These are phyloP conservation scores for Ramaria rubella DNA, from an alignment of 768 basidiomycete genomes.

Conservation along the genomic window DNA sequence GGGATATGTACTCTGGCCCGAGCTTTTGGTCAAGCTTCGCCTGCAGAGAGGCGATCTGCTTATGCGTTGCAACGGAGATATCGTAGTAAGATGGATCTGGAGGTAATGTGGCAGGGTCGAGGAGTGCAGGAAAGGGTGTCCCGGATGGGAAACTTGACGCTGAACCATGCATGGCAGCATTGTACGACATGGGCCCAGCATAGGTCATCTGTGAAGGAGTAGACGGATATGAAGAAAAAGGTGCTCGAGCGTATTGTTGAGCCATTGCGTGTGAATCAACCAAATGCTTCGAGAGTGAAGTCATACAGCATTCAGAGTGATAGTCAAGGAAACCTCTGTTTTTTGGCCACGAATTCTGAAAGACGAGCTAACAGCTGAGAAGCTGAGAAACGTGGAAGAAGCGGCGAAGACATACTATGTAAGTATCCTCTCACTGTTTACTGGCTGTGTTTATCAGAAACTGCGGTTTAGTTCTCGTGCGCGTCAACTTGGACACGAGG, in stretches of 20 bases:
- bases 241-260: neutral
- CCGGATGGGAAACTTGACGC: slow-evolving; percentile 8
- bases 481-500: no score
- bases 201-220: slow-evolving; percentile 31
- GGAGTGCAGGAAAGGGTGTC: slow-evolving; percentile 8
- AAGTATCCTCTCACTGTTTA: no score
- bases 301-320: neutral
- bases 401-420: no score
- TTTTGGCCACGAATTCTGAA: no score
- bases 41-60: slow-evolving; percentile 66
- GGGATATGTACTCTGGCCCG: slow-evolving; percentile 90
- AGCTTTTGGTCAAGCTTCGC: slow-evolving; percentile 80
- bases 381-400: no score
- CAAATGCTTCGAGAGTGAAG: slow-evolving; percentile 5
- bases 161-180: slow-evolving; percentile 50
- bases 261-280: slow-evolving; percentile 1
- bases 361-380: no score
- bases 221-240: neutral
- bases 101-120: neutral
- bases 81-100: slow-evolving; percentile 26
- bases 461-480: no score
- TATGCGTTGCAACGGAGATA: slow-evolving; percentile 55
- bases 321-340: no score
- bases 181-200: slow-evolving; percentile 56
- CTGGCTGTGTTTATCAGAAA: no score